Evolutionary conservation across 2,329 filamentous ascomycete species (phyloP), one percentile per base, ranked within the genome.

Genomic region (Cordyceps javanica): DNA sequence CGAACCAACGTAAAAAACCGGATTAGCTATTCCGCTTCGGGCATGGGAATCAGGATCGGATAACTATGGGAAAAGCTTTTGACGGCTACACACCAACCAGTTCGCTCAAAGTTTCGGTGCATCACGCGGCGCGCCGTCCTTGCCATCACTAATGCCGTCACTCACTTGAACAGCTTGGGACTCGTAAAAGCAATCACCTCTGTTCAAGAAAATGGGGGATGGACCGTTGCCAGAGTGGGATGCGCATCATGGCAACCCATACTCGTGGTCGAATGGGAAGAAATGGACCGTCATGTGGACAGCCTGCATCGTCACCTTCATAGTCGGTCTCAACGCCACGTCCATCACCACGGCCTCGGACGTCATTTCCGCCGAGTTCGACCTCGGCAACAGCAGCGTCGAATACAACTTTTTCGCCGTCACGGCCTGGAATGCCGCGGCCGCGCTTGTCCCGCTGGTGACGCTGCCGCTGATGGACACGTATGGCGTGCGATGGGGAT

Each of bases 381-480:
- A n/a, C n/a, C 57, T 60, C 14, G 30, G 23, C 21, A 52, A 14
- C 57, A 32, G 28, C 23, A 3, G 11, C 0, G 25, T 60, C 21
- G 59, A 60, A 30, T 38, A 44, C 51, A 59, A 55, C 46, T 59
- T 60, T n/a, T 56, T 60, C 5, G 14, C 59, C 19, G 51, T 59
- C 21, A 60, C 59, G 38, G 59, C 59, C 13, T 60, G 59, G 59
- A 60, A 59, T 23, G 59, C 51, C 14, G 59, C 57, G 2, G 59
- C 59, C 14, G 59, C 59, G 0, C 16, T 57, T 10, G 53, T 59
- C 3, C 57, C 59, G 3, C 36, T 60, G 26, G 26, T 45, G 6
- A 60, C 59, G 16, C 57, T 60, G 28, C 59, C 59, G n/a, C 21
- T 60, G 8, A 60, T 60, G 59, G 59, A 60, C 42, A 60, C 57